Conservation (phyloP, 2,329 filamentous ascomycete species). For the Lasiodiplodia sp. region DNA sequence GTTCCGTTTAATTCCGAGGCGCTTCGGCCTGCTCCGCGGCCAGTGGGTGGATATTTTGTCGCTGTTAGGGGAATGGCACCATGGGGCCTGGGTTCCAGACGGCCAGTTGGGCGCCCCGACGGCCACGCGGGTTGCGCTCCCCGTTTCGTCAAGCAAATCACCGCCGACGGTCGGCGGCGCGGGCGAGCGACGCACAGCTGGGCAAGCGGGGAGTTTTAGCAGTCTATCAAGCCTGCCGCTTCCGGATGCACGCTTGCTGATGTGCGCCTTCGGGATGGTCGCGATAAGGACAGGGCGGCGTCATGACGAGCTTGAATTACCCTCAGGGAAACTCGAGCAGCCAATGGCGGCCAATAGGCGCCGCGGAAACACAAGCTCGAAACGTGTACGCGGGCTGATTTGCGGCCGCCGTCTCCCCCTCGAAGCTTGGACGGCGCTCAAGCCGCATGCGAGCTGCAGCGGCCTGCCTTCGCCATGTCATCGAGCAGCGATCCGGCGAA, state of each 20-base stretch:
- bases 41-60: slow-evolving; percentile 23
- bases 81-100: slow-evolving; percentile 17
- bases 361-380: slow-evolving; percentile 10
- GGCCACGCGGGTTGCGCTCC: slow-evolving; percentile 18
- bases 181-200: slow-evolving; percentile 17
- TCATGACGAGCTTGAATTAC: slow-evolving; percentile 29
- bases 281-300: slow-evolving; percentile 29
- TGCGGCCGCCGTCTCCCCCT: slow-evolving; percentile 15
- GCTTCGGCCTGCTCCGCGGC: slow-evolving; percentile 17
- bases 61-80: not conserved
- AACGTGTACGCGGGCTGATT: slow-evolving; percentile 16
- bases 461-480: slow-evolving; percentile 18
- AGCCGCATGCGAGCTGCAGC: slow-evolving; percentile 24
- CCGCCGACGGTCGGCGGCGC: slow-evolving; percentile 15
- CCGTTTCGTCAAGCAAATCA: slow-evolving; percentile 23
- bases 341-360: slow-evolving; percentile 10
- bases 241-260: slow-evolving; percentile 21
- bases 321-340: slow-evolving; percentile 27
- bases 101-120: not conserved
- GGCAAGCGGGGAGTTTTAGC: slow-evolving; percentile 23
- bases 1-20: slow-evolving; percentile 23
- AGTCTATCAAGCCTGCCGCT: slow-evolving; percentile 24
- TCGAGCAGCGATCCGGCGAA: slow-evolving; percentile 17
- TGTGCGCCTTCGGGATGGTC: slow-evolving; percentile 25
- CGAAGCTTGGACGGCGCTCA: slow-evolving; percentile 26